Percentiles rank a stretch among this genome's conserved stretches.
Conservation (phyloP, 495 filamentous ascomycete genomes). For the Neohortaea acidophila region DNA sequence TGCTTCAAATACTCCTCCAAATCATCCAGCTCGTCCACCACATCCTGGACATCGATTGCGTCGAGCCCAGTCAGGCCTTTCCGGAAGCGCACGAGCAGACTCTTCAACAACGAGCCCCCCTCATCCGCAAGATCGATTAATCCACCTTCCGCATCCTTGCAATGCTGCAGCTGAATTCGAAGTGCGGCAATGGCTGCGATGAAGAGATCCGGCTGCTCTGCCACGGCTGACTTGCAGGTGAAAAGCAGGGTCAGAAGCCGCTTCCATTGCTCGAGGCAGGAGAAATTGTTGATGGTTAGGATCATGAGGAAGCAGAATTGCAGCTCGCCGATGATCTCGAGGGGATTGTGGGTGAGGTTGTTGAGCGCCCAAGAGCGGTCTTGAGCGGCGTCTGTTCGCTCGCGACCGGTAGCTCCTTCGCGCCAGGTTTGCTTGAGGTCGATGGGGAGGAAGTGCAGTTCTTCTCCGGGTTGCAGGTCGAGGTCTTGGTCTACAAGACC, state of each 20-base stretch:
- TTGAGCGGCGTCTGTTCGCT: constrained; percentile 53
- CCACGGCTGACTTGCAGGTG: constrained; percentile 47
- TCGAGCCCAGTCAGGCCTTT: constrained; percentile 23
- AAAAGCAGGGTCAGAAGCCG: constrained; percentile 55
- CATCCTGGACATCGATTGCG: constrained; percentile 20
- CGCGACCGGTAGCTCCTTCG: constrained; percentile 51
- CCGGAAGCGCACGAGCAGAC: constrained; percentile 38
- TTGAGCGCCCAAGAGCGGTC: constrained; percentile 58
- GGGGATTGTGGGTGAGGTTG: constrained; percentile 32
- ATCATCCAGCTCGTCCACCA: constrained; percentile 39
- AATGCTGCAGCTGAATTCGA: constrained; percentile 54
- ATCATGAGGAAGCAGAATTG: constrained; percentile 75
- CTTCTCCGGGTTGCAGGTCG: constrained; percentile 18
- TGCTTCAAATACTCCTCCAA: constrained; percentile 40
- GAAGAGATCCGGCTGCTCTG: constrained; percentile 43
- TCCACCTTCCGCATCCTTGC: constrained; percentile 49
- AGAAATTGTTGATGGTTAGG: constrained; percentile 65
- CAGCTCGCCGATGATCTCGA: constrained; percentile 63
- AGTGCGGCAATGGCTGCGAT: constrained; percentile 44
- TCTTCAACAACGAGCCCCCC: constrained; percentile 41
- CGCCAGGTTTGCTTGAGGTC: constrained; percentile 48
- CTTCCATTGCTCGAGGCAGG: constrained; percentile 83
- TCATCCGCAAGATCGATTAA: constrained; percentile 38
- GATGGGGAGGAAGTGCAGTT: constrained; percentile 40
- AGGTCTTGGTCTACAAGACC: constrained; percentile 22